A percentile compares a stretch with the other conserved stretches of the same genome.
Conservation (phyloP, 2,329 filamentous ascomycete species). For the Colletotrichum kahawae region DNA sequence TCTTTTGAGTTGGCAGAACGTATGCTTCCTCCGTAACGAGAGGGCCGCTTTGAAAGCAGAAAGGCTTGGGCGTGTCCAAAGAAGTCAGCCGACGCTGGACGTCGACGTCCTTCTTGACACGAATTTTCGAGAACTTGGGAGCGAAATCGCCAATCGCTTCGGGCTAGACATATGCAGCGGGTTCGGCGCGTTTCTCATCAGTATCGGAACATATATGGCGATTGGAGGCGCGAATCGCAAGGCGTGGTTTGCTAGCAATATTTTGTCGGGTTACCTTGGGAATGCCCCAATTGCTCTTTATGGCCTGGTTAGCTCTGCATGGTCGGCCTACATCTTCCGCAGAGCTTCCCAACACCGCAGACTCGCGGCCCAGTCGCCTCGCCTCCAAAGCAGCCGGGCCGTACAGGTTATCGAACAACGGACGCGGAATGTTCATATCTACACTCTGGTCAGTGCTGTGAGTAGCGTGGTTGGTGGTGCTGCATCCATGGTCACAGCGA, state of each 20-base stretch:
- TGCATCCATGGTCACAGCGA: slow-evolving; percentile 54
- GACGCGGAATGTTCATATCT: slow-evolving; percentile 46
- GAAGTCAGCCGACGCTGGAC: slow-evolving; percentile 20
- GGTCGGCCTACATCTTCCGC: slow-evolving; percentile 48
- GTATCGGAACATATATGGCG: slow-evolving; percentile 57
- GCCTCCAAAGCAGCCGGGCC: slow-evolving; percentile 28
- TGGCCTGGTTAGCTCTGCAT: slow-evolving; percentile 52
- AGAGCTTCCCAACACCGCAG: slow-evolving; percentile 43
- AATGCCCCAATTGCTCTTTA: slow-evolving; percentile 55
- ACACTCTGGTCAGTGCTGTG: slow-evolving; percentile 48
- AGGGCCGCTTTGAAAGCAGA: slow-evolving; percentile 33
- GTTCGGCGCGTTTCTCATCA: slow-evolving; percentile 52
- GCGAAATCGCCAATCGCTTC: slow-evolving; percentile 54
- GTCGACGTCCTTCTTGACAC: slow-evolving; percentile 46
- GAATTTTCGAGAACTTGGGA: slow-evolving; percentile 52
- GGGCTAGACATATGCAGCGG: slow-evolving; percentile 57
- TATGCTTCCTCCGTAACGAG: slow-evolving; percentile 49
- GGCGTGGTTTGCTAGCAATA: slow-evolving; percentile 53
- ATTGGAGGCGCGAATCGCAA: slow-evolving; percentile 50
- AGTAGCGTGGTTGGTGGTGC: slow-evolving; percentile 52
- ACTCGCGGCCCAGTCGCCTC: slow-evolving; percentile 25
- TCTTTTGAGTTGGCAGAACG: slow-evolving; percentile 47
- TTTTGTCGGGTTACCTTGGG: slow-evolving; percentile 60
- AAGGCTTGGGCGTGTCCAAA: slow-evolving; percentile 8
- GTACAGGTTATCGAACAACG: slow-evolving; percentile 37